Evolutionary conservation across 192 early-diverging fungal species (phyloP).

Genomic region (Linnemannia elongata): DNA sequence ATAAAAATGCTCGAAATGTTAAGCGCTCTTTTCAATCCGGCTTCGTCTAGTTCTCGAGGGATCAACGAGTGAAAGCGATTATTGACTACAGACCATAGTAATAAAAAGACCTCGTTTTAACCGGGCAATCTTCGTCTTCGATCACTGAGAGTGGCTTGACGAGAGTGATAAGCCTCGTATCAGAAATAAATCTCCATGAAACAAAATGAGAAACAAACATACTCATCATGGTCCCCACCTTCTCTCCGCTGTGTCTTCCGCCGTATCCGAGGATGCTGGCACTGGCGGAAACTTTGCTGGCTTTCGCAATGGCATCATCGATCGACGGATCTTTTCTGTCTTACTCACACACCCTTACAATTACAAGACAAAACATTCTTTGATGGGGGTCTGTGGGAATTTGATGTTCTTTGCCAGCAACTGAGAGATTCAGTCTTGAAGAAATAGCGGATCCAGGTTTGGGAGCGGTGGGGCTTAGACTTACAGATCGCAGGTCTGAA

Average conservation of each 20-base stretch:
- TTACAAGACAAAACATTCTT: background rate
- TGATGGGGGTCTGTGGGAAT: background rate
- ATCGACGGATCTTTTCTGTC: background rate
- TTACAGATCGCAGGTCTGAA: too few relatives aligned
- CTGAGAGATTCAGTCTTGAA: background rate
- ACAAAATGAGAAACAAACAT: too few relatives aligned
- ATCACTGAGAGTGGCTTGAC: background rate
- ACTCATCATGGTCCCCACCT: too few relatives aligned
- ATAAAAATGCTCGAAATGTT: background rate
- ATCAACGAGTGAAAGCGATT: too few relatives aligned
- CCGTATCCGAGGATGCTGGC: background rate
- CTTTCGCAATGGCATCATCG: background rate
- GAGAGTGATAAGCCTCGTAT: background rate
- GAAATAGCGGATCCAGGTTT: background rate
- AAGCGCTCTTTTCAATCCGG: background rate
- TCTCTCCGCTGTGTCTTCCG: too few relatives aligned
- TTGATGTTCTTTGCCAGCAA: too few relatives aligned
- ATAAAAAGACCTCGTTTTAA: too few relatives aligned
- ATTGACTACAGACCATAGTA: too few relatives aligned
- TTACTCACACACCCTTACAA: background rate
- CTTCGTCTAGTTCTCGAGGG: background rate
- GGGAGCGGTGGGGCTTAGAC: too few relatives aligned
- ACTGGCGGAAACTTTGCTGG: background rate
- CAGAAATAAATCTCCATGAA: too few relatives aligned
- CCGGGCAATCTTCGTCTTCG: background rate